Conservation (phyloP, 2,329 filamentous ascomycete species). For the Clarireedia sp. region DNA sequence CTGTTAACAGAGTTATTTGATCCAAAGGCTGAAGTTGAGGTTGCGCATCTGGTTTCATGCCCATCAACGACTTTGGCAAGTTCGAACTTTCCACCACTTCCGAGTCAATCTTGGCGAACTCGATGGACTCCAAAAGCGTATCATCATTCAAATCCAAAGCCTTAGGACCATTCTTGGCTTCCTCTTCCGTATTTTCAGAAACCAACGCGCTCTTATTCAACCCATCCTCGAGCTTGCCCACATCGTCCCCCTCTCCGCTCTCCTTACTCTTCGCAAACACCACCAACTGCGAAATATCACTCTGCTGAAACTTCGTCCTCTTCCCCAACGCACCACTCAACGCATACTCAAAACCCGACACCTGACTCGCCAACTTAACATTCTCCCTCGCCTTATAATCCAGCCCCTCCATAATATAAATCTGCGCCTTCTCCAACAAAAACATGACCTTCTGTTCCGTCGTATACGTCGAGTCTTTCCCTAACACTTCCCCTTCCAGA, state of each 20-base stretch:
- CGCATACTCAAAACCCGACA: slow-evolving; percentile 69
- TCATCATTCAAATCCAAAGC: slow-evolving; percentile 82
- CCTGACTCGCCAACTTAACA: slow-evolving; percentile 56
- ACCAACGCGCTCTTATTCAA: slow-evolving; percentile 10
- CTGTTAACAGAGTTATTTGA: slow-evolving; percentile 82
- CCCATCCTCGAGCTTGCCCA: slow-evolving; percentile 12
- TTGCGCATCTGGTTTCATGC: slow-evolving; percentile 69
- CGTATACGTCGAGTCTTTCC: slow-evolving; percentile 31
- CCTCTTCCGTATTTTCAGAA: slow-evolving; percentile 27
- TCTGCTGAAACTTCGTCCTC: slow-evolving; percentile 71
- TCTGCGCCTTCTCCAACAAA: slow-evolving; percentile 71
- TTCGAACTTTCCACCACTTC: slow-evolving; percentile 33
- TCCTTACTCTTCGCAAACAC: slow-evolving; percentile 73
- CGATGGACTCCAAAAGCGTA: slow-evolving; percentile 80
- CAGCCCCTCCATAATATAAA: slow-evolving; percentile 76
- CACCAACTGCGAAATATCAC: slow-evolving; percentile 78
- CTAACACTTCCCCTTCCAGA: slow-evolving; percentile 38
- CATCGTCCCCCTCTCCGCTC: slow-evolving; percentile 13
- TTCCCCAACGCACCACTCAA: slow-evolving; percentile 84
- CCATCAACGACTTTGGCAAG: slow-evolving; percentile 54
- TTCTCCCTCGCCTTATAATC: slow-evolving; percentile 67
- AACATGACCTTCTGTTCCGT: slow-evolving; percentile 57
- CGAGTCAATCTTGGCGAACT: slow-evolving; percentile 55
- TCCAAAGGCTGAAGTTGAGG: slow-evolving; percentile 77
- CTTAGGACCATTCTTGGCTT: slow-evolving; percentile 45